Percentiles rank a stretch among this genome's conserved stretches.
phyloP scores from a whole-genome alignment of 495 filamentous ascomycete genomes.

The Astrocystis sublimbata region DNA sequence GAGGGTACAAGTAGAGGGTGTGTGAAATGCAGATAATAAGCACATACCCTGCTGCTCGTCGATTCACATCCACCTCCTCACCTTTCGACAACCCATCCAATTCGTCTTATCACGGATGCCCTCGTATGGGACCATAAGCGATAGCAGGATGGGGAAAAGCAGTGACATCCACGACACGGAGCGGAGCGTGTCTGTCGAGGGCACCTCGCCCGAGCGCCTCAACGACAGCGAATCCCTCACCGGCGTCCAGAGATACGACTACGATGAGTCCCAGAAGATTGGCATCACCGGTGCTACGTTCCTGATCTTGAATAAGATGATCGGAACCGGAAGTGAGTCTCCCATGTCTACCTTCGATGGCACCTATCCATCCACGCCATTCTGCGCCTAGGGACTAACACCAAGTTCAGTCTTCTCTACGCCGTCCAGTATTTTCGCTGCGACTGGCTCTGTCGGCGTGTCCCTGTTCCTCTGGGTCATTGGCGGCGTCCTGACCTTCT shows the following conservation, averaged over 20 bases:
- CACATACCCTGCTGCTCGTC: background rate
- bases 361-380: background rate
- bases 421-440: slow-evolving; percentile 49
- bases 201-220: slow-evolving; percentile 11
- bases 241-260: slow-evolving; percentile 43
- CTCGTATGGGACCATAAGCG: slow-evolving; percentile 14
- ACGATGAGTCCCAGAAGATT: slow-evolving; percentile 49
- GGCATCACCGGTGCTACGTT: slow-evolving; percentile 55
- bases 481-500: slow-evolving; percentile 40
- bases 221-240: slow-evolving; percentile 26
- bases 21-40: slow-evolving; percentile 1
- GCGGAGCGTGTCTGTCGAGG: slow-evolving; percentile 21
- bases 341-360: background rate
- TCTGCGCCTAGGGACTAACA: slow-evolving; percentile 6
- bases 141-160: slow-evolving; percentile 1
- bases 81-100: background rate
- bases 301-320: slow-evolving; percentile 60
- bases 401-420: slow-evolving; percentile 50
- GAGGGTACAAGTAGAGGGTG: slow-evolving; percentile 3
- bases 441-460: slow-evolving; percentile 48
- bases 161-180: slow-evolving; percentile 8
- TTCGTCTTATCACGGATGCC: slow-evolving; percentile 3
- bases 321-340: slow-evolving; percentile 53
- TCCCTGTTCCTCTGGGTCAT: slow-evolving; percentile 42
- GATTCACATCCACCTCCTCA: background rate